Base-by-base conservation (phyloP, 2,329 filamentous ascomycete genomes). In the Colletotrichum liriopes region DNA sequence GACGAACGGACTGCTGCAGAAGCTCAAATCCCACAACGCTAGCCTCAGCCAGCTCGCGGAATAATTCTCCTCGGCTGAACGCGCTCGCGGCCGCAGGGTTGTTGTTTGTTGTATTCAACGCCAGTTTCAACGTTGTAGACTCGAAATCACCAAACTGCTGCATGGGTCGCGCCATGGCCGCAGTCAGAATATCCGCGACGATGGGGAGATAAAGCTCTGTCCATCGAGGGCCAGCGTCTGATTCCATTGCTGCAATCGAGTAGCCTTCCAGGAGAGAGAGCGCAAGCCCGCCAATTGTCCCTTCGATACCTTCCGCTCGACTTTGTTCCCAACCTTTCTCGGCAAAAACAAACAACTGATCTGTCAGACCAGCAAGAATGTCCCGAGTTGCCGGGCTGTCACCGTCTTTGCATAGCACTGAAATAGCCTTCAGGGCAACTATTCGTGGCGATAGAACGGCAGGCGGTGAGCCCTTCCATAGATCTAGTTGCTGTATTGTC, bases 31-130 rank as follows among this genome's bases (percentile, higher is more conserved):
- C 86, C 3, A 81, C 80, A 7, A 90, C 85, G 35, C 93, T 86
- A 1, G 85, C 83, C 2, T 81, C 78, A 1, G 86, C 85, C 18
- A 92, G 79, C 70, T 81, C 77, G 49, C 84, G 79, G 68, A 91
- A 84, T 12, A 93, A 82, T 11, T 85, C 84, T 62, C 86, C 86
- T n/a, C 89, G 85, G 39, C 92, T 88, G 77, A 97, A 94, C 3
- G 89, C 84, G 39, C 90, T 87, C 51, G 93, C 94, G 16, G 94
- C 91, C 18, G 86, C 84, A 0, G 88, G 83, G 73, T 93, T 93
- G 76, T 94, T 94, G 83, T 98, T 98, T 11, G 95, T 96, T 61
- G 95, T 87, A 77, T 97, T 97, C 74, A 98, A 88, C 45, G 94
- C 92, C 5, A 98, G 87, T 68, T 93, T 91, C 58, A 96, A 84